Base-by-base conservation (phyloP, 1,284 basidiomycete genomes). In the Trametes hirsuta region DNA sequence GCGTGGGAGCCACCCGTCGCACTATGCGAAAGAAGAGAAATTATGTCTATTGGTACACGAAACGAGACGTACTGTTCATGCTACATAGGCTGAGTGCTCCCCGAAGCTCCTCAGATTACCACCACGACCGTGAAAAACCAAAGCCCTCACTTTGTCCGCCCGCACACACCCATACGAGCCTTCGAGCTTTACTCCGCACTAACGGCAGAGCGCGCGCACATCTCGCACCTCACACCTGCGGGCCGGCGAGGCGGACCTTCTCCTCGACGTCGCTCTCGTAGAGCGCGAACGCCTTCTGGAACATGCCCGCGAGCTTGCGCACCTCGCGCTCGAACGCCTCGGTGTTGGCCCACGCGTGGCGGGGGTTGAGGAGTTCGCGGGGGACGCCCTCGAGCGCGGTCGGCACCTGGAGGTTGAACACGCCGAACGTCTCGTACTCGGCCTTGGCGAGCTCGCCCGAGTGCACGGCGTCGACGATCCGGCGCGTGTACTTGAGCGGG, bases 401-500 rank as follows among this genome's bases (percentile, higher is more conserved):
- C 47, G 95, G 95, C 75, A 97, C 87, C 68, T 87, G 82, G 61
- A 97, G 82, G 71, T 84, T 84, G 80, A 95, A 96, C 62, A 86
- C 84, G 62, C 76, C 84, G 74, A 97, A 97, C 68, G 78, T 91
- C 81, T 95, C 90, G 77, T 81, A 98, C 75, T 95, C 88, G 66
- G 93, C 91, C 74, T 91, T 84, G 71, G 90, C 85, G 68, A 99
- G 89, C 72, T 90, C 86, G 63, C 97, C 97, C 64, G 94, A 90
- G 84, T 99, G 97, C 74, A 99, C 95, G 47, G 95, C 91, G 76
- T 98, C 95, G 76, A 99, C 91, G 77, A 98, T 98, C 64, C 90
- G 90, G 60, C 97, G 94, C 45, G 97, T 98, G 82, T 91, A 94
- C 76, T 93, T 94, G 80, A 98, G 88, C 34, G 95, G 91, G 85